Percentiles rank a stretch among this genome's conserved stretches.
phyloP scores from a whole-genome alignment of 345 rosid species.

The Populus simonii region DNA sequence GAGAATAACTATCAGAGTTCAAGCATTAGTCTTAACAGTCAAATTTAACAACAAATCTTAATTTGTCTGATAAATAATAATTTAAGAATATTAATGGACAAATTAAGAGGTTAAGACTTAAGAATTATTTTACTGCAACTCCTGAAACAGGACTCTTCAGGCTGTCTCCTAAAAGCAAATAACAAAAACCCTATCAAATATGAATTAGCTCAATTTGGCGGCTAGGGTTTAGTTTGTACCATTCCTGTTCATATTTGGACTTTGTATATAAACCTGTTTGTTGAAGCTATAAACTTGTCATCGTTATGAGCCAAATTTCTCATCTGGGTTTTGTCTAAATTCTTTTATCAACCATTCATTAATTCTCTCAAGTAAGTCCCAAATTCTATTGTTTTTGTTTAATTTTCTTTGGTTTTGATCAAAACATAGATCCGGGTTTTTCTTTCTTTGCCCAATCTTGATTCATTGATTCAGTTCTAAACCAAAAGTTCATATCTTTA shows the following conservation, averaged over 20 bases:
- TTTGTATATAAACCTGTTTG: not conserved
- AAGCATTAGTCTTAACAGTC: no score
- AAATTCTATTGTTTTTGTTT: not conserved
- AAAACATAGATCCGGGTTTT: not conserved
- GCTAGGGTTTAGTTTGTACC: slow-evolving; percentile 42
- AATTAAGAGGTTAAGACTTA: no score
- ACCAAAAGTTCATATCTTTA: not conserved
- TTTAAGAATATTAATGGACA: no score
- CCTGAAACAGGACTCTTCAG: not conserved
- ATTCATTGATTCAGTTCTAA: not conserved
- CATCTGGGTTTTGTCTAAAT: not conserved
- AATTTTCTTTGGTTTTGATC: not conserved
- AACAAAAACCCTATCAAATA: not conserved
- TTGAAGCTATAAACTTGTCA: not conserved
- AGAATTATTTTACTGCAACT: no score
- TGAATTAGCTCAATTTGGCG: slow-evolving; percentile 27
- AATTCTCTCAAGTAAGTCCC: slow-evolving; percentile 14
- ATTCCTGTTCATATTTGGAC: not conserved
- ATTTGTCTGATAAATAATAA: no score
- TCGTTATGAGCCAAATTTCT: not conserved
- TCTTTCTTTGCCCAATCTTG: not conserved
- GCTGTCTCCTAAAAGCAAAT: not conserved
- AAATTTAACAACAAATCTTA: no score
- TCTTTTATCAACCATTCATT: slow-evolving; percentile 3
- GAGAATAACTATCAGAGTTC: no score